Conservation (phyloP, 345 rosid species). For the Aegle marmelos region DNA sequence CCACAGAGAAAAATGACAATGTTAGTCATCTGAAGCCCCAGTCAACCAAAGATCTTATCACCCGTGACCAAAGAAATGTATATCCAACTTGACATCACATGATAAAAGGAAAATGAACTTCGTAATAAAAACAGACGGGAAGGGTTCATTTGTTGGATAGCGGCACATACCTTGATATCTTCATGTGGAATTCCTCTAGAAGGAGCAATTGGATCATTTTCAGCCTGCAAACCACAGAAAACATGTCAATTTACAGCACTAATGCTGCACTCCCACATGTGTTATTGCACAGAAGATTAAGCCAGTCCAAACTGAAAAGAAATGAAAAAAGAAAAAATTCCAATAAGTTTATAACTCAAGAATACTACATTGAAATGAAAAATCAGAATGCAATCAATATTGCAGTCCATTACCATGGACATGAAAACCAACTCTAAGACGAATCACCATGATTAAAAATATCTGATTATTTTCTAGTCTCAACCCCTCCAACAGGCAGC, state of each 20-base stretch:
- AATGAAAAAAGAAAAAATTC: too few relatives aligned
- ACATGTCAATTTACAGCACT: not conserved
- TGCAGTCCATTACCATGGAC: not conserved
- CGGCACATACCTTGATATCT: conserved; percentile 62
- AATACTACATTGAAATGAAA: not conserved
- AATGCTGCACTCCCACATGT: not conserved
- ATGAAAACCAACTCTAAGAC: too few relatives aligned
- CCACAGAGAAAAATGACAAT: not conserved
- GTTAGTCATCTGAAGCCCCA: not conserved
- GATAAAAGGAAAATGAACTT: too few relatives aligned
- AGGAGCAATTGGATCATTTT: conserved; percentile 92
- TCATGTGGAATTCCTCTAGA: conserved; percentile 77
- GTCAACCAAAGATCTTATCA: too few relatives aligned
- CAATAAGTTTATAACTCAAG: too few relatives aligned
- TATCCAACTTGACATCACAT: too few relatives aligned
- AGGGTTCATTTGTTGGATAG: not conserved
- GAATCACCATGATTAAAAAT: too few relatives aligned
- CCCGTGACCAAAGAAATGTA: too few relatives aligned
- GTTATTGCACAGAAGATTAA: not conserved
- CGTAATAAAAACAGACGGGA: not conserved
- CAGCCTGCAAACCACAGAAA: conserved; percentile 52
- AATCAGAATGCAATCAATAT: not conserved
- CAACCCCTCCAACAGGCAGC: too few relatives aligned
- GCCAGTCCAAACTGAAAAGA: not conserved
- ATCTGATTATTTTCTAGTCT: too few relatives aligned